A percentile compares a stretch with the other conserved stretches of the same genome.
These are phyloP conservation scores for Candida nemodendra DNA, from an alignment of 805 yeast genomes.

Conservation along the genomic window DNA sequence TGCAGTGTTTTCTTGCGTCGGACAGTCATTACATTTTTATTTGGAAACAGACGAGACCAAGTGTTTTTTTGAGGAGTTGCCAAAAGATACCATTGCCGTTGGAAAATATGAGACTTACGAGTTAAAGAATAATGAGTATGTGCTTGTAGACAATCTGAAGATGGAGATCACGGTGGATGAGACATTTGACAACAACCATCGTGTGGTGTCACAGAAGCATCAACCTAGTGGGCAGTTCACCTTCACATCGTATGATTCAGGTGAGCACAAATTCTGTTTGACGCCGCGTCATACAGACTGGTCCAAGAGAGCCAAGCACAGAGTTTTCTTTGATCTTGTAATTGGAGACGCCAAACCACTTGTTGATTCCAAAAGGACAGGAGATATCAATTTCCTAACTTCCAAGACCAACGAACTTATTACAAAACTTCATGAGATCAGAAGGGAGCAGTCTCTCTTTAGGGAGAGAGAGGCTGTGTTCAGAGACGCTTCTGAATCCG, in stretches of 20 bases:
- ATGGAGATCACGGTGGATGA: constrained; percentile 73
- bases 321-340: constrained; percentile 69
- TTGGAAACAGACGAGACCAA: constrained; percentile 69
- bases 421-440: constrained; percentile 56
- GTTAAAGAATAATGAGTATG: constrained; percentile 44
- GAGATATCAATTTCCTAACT: constrained; percentile 54
- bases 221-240: constrained; percentile 67
- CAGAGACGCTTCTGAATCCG: constrained; percentile 70
- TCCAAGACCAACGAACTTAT: constrained; percentile 54
- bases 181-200: constrained; percentile 73
- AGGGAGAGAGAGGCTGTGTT: constrained; percentile 74
- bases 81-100: constrained; percentile 74
- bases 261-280: constrained; percentile 77
- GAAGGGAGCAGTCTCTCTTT: constrained; percentile 63
- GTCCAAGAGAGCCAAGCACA: constrained; percentile 52
- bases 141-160: constrained; percentile 53
- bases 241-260: constrained; percentile 70
- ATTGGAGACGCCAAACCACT: constrained; percentile 62
- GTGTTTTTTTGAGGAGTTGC: constrained; percentile 83
- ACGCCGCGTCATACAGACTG: constrained; percentile 47
- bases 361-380: constrained; percentile 66
- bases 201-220: constrained; percentile 70
- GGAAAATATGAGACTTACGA: constrained; percentile 75
- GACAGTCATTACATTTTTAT: constrained; percentile 70
- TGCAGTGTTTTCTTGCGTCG: constrained; percentile 16